phyloP scores from a whole-genome alignment of 1,284 basidiomycete species.

The Rhizoctonia solani region DNA sequence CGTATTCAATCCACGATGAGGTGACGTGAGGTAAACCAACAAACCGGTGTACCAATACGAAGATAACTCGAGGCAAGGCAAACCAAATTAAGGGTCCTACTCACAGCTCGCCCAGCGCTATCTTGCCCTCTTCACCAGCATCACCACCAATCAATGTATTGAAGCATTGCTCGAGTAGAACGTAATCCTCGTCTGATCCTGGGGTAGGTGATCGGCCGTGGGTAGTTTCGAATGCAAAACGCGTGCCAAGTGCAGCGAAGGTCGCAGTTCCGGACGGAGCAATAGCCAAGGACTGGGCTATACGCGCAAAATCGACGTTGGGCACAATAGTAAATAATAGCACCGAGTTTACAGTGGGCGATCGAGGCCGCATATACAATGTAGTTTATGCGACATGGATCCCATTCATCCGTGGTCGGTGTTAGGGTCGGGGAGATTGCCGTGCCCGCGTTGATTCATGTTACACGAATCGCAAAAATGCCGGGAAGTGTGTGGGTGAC shows the following conservation, averaged over 20 bases:
- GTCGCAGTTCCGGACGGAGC: conserved; percentile 60
- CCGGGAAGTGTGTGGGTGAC: neutral
- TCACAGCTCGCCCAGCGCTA: conserved; percentile 68
- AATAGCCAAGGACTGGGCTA: conserved; percentile 49
- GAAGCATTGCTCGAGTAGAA: conserved; percentile 49
- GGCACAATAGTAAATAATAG: neutral
- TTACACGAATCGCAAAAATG: neutral
- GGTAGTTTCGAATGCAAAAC: conserved; percentile 49
- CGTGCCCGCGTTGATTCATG: no score
- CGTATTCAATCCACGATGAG: no score
- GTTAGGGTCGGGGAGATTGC: neutral
- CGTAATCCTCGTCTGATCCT: conserved; percentile 39
- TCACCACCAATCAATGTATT: conserved; percentile 45
- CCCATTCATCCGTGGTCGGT: no score
- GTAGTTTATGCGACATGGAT: neutral
- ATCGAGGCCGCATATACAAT: neutral
- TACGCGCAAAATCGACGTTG: neutral
- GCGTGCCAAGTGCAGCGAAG: conserved; percentile 68
- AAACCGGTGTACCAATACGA: no score
- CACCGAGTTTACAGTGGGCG: neutral
- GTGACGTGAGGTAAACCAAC: no score
- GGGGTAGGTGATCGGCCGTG: conserved; percentile 32
- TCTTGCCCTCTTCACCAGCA: conserved; percentile 60
- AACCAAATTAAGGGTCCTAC: no score
- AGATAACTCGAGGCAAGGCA: no score